Conservation (phyloP, 441 rosid species). For the Corymbia citriodora region DNA sequence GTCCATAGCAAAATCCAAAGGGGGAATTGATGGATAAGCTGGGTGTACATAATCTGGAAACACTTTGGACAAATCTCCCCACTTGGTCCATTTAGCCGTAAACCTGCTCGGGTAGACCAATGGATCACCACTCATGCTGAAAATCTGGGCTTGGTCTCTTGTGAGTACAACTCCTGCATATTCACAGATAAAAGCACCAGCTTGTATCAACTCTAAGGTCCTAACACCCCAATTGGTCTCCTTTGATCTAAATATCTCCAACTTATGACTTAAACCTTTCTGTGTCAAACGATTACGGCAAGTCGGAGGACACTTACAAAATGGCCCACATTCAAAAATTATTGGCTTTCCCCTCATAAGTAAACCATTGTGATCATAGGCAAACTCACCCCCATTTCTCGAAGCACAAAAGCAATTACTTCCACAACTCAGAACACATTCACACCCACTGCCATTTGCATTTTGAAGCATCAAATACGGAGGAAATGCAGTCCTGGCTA, state of each 20-base stretch:
- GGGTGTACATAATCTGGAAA: constrained; percentile 42
- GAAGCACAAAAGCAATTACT: constrained; percentile 63
- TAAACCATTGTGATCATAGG: constrained; percentile 68
- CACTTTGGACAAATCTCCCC: constrained; percentile 80
- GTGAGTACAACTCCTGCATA: constrained; percentile 86
- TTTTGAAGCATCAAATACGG: constrained; percentile 21
- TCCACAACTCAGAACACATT: constrained; percentile 57
- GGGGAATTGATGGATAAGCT: constrained; percentile 61
- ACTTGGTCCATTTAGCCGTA: constrained; percentile 60
- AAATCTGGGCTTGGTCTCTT: constrained; percentile 75
- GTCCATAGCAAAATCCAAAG: constrained; percentile 81
- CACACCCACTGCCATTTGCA: constrained; percentile 53
- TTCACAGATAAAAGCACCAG: constrained; percentile 91
- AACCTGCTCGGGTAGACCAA: constrained; percentile 73
- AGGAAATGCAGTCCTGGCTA: constrained; percentile 57
- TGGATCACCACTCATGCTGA: constrained; percentile 78
- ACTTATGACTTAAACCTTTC: constrained; percentile 52
- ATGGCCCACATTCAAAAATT: constrained; percentile 75
- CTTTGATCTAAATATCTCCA: constrained; percentile 84
- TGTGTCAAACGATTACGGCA: constrained; percentile 84
- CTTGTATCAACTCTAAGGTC: constrained; percentile 71
- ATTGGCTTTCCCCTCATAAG: constrained; percentile 68
- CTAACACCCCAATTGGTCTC: constrained; percentile 96
- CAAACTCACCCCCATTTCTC: constrained; percentile 79
- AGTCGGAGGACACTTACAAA: constrained; percentile 70